These are phyloP conservation scores for Pharnaceum exiguum DNA, from an alignment of 148 eudicot species.

Conservation along the genomic window DNA sequence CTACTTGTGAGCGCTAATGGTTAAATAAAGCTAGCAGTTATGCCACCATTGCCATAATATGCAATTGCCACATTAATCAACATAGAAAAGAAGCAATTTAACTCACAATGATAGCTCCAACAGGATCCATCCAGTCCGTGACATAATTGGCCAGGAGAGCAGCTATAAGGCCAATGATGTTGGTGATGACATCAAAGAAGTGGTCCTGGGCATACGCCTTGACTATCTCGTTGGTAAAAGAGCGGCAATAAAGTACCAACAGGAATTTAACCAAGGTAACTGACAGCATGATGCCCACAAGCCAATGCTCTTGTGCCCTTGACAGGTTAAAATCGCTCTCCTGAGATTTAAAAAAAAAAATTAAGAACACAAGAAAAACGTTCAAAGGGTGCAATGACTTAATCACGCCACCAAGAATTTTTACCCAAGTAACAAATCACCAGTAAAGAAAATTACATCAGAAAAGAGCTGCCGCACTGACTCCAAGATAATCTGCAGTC, in stretches of 20 bases:
- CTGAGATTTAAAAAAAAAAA: conserved; percentile 20
- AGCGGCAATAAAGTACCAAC: conserved; percentile 75
- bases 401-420: background rate
- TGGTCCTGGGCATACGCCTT: conserved; percentile 98
- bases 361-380: background rate
- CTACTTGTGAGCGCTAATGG: too few species aligned
- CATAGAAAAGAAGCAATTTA: background rate
- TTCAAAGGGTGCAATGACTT: background rate
- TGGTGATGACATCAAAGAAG: conserved; percentile 95
- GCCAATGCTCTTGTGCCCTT: conserved; percentile 66
- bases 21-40: too few species aligned
- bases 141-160: conserved; percentile 74
- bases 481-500: conserved; percentile 73
- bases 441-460: conserved; percentile 37
- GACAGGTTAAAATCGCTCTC: conserved; percentile 45
- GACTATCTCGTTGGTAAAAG: conserved; percentile 90
- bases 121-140: conserved; percentile 84
- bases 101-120: conserved; percentile 94
- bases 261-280: conserved; percentile 76
- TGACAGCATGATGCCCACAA: conserved; percentile 82
- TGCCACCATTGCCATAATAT: too few species aligned
- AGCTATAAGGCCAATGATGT: conserved; percentile 80
- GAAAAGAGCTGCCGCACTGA: conserved; percentile 52
- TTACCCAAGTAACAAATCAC: background rate
- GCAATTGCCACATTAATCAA: background rate